phyloP scores from a whole-genome alignment of 768 basidiomycete species.

The Cystofilobasidium bisporidii region DNA sequence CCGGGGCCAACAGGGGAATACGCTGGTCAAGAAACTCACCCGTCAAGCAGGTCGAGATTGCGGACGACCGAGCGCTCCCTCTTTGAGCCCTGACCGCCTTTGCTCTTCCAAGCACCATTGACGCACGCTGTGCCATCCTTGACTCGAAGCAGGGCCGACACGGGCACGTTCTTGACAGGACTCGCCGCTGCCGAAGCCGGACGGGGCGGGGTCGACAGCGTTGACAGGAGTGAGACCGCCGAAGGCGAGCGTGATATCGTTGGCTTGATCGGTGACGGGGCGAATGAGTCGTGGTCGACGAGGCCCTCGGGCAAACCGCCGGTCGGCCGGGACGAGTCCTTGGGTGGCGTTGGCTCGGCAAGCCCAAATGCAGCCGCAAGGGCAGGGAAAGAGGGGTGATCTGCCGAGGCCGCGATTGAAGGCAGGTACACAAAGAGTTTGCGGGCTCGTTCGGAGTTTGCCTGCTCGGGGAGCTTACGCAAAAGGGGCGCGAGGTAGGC shows the following conservation, averaged over 20 bases:
- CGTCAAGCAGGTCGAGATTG: not conserved
- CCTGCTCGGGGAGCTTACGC: not conserved
- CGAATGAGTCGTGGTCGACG: not conserved
- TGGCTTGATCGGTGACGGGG: not conserved
- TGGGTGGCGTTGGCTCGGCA: not conserved
- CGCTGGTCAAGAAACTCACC: too few species aligned
- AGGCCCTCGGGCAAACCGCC: not conserved
- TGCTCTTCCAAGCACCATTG: not conserved
- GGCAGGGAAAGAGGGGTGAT: not conserved
- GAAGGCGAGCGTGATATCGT: not conserved
- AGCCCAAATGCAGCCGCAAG: not conserved
- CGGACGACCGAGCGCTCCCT: not conserved
- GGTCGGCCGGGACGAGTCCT: too few species aligned
- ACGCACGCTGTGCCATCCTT: not conserved
- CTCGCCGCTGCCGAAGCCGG: not conserved
- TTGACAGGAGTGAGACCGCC: not conserved
- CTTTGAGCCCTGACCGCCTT: not conserved
- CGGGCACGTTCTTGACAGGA: not conserved
- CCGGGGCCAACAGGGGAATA: too few species aligned
- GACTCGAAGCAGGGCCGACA: not conserved
- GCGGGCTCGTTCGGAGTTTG: not conserved
- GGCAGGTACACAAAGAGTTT: not conserved
- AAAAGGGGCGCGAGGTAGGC: not conserved
- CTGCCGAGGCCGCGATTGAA: not conserved
- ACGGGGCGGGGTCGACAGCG: not conserved